These are phyloP conservation scores for Pharnaceum exiguum DNA, from an alignment of 148 eudicot genomes.

Conservation along the genomic window DNA sequence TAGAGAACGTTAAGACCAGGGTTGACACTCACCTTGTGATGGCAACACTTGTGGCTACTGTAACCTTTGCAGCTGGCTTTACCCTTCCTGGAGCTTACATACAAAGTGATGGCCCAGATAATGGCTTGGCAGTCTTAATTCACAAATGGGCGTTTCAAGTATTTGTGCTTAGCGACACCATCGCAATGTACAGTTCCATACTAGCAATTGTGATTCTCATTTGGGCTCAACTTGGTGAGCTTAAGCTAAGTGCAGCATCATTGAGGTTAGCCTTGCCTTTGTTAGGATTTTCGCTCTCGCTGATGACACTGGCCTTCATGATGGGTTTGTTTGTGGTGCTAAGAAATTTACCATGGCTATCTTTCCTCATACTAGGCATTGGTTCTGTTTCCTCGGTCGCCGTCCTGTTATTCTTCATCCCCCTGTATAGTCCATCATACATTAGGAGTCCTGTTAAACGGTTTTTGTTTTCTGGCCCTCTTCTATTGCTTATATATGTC, in stretches of 20 bases:
- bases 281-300: slow-evolving; percentile 27
- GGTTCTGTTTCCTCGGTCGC: slow-evolving; percentile 20
- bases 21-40: slow-evolving; percentile 14
- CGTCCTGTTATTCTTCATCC: slow-evolving; percentile 19
- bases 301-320: slow-evolving; percentile 43
- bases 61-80: slow-evolving; percentile 23
- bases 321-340: slow-evolving; percentile 34
- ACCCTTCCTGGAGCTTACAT: slow-evolving; percentile 13
- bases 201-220: slow-evolving; percentile 28
- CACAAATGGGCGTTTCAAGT: slow-evolving; percentile 1
- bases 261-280: slow-evolving; percentile 29
- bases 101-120: background rate
- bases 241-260: slow-evolving; percentile 13
- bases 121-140: slow-evolving; percentile 3
- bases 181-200: slow-evolving; percentile 34
- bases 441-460: background rate
- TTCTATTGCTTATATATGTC: background rate
- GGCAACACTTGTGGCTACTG: slow-evolving; percentile 13
- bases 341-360: slow-evolving; percentile 33
- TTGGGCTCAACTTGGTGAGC: slow-evolving; percentile 42
- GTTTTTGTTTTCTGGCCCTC: background rate
- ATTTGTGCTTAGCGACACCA: slow-evolving; percentile 32
- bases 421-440: slow-evolving; percentile 17
- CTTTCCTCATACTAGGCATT: slow-evolving; percentile 17
- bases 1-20: slow-evolving; percentile 4